Evolutionary conservation across 139 green algal species (phyloP), one percentile per base, ranked within the genome.

Genomic region (Dunaliella primolecta): DNA sequence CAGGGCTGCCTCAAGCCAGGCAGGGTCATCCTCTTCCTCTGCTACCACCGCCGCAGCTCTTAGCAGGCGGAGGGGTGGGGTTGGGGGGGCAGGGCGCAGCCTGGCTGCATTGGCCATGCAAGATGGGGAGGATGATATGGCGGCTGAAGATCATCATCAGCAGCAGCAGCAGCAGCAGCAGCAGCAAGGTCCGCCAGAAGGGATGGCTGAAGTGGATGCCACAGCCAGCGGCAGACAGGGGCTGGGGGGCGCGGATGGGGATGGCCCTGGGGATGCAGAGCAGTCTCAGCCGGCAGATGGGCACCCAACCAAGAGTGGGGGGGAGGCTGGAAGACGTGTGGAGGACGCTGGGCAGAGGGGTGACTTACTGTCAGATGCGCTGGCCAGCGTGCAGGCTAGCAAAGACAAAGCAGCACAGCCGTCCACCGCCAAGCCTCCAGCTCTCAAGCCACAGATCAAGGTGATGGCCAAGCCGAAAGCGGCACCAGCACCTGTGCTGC

Each of bases 381-480:
- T 76, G 83, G 46, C 46, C 7, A 64, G 46, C 46, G 46, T 64
- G 46, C 46, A 64, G 46, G 46, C 46, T 36, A 78, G 46, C 46
- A 64, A 64, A 15, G 75, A 27, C 75, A 56, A 2, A 34, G 2
- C 83, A 75, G 21, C 1, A 1, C 55, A 7, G 76, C 33, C 36
- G 29, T 1, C 7, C 20, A 15, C 33, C 7, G 75, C 55, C 11
- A 36, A 79, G 75, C 36, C 36, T 36, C 37, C 25, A 27, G 23
- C 77, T 27, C 23, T 29, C n/a, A 89, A 86, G 80, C 82, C 86
- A 30, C 24, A 74, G 35, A 56, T 88, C 15, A 89, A 83, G 34
- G 84, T 86, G 32, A 37, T 83, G 75, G 84, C 84, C 32, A 90
- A 89, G 80, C 81, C 79, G 20, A 85, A 86, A 77, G 81, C 34